Conservation (phyloP, 495 filamentous ascomycete genomes). For the Trichoderma parareesei region DNA sequence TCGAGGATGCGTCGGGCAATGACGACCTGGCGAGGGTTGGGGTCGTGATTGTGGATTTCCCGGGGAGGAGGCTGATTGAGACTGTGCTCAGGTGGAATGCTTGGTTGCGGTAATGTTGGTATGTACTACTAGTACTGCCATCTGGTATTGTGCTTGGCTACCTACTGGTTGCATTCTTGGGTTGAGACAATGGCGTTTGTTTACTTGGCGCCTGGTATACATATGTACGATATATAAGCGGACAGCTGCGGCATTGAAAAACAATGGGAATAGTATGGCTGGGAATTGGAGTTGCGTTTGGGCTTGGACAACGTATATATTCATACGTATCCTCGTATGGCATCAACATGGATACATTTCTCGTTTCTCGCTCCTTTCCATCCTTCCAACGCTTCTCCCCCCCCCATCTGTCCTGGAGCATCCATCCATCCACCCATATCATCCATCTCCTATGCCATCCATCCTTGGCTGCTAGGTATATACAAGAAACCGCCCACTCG, state of each 20-base stretch:
- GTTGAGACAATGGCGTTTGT: constrained; percentile 7
- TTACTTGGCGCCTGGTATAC: not conserved
- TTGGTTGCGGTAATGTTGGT: not conserved
- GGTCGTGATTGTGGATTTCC: constrained; percentile 22
- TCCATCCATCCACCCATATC: not conserved
- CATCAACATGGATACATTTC: not conserved
- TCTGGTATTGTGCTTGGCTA: not conserved
- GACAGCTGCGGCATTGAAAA: not conserved
- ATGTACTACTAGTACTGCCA: not conserved
- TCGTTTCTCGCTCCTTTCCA: not conserved
- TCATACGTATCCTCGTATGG: constrained; percentile 10
- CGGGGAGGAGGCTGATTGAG: constrained; percentile 17
- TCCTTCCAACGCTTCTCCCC: too few relatives aligned
- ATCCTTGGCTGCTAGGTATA: too few relatives aligned
- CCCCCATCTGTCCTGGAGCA: not conserved
- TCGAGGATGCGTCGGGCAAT: constrained; percentile 4
- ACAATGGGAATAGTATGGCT: not conserved
- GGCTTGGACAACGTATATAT: not conserved
- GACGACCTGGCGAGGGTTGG: constrained; percentile 12
- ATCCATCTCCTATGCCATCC: not conserved
- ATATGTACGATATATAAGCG: not conserved
- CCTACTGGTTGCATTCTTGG: not conserved
- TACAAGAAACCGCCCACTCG: not conserved
- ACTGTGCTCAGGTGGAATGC: constrained; percentile 14
- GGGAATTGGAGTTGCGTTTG: not conserved